These are phyloP conservation scores for Clavispora vitiphila DNA, from an alignment of 805 yeast species.

Conservation along the genomic window DNA sequence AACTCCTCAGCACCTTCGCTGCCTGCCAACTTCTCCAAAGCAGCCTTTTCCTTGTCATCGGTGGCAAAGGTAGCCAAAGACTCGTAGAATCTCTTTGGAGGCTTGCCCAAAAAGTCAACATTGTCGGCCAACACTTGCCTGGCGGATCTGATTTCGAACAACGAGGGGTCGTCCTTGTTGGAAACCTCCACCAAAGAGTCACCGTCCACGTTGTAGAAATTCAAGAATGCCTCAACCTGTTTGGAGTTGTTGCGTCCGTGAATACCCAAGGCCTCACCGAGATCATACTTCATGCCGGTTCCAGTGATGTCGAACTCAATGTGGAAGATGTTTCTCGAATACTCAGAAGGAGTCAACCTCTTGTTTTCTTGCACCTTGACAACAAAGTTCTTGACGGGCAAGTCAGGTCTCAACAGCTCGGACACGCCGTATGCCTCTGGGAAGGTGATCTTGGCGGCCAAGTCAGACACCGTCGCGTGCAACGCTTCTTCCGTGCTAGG, in stretches of 20 bases:
- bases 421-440: constrained; percentile 66
- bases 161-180: constrained; percentile 53
- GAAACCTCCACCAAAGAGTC: constrained; percentile 67
- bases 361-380: constrained; percentile 89
- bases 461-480: constrained; percentile 35
- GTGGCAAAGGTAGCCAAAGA: constrained; percentile 67
- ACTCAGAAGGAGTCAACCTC: constrained; percentile 84
- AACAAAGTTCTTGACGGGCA: constrained; percentile 76
- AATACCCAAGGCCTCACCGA: constrained; percentile 95
- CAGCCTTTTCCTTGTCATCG: constrained; percentile 60
- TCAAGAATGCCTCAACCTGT: constrained; percentile 64
- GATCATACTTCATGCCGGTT: constrained; percentile 84
- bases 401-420: constrained; percentile 77
- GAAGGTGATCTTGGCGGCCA: constrained; percentile 72
- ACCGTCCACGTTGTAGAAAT: constrained; percentile 66
- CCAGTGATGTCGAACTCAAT: constrained; percentile 89
- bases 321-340: constrained; percentile 93
- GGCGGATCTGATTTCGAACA: constrained; percentile 72
- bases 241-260: constrained; percentile 79
- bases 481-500: constrained; percentile 31
- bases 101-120: constrained; percentile 88
- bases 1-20: constrained; percentile 81
- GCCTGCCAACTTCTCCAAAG: constrained; percentile 59
- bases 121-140: constrained; percentile 77
- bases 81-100: constrained; percentile 92